Conservation (phyloP, 345 rosid genomes). For the Citrus reticulata region DNA sequence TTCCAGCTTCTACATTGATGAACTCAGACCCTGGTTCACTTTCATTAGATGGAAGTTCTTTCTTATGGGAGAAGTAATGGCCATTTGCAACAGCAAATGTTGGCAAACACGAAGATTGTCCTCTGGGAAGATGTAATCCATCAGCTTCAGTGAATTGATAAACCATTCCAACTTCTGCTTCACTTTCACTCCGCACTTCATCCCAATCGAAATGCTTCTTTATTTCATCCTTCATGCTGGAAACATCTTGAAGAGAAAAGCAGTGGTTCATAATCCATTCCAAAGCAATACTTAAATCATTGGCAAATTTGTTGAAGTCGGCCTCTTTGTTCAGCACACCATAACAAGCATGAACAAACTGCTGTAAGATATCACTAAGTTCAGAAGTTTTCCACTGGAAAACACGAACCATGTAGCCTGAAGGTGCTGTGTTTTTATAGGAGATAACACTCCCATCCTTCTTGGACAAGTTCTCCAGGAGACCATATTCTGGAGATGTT, state of each 20-base stretch:
- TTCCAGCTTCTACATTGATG: conserved; percentile 20
- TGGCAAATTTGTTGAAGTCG: conserved; percentile 49
- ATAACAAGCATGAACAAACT: conserved; percentile 62
- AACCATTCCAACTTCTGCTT: conserved; percentile 46
- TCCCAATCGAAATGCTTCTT: conserved; percentile 69
- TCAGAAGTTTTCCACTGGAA: conserved; percentile 93
- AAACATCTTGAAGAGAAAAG: conserved; percentile 89
- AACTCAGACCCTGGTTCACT: conserved; percentile 24
- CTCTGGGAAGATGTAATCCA: conserved; percentile 16
- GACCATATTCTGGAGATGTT: conserved; percentile 20
- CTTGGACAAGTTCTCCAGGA: conserved; percentile 22
- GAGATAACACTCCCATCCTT: conserved; percentile 40
- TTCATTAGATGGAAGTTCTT: conserved; percentile 18
- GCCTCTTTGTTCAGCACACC: conserved; percentile 58
- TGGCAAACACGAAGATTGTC: conserved; percentile 13
- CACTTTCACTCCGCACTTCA: conserved; percentile 59
- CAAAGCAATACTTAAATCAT: conserved; percentile 56
- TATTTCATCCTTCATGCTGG: conserved; percentile 76
- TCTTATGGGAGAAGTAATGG: conserved; percentile 15
- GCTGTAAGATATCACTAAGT: conserved; percentile 43
- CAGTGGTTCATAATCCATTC: conserved; percentile 90
- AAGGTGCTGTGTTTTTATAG: conserved; percentile 40
- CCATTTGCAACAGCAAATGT: conserved; percentile 13
- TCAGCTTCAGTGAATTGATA: conserved; percentile 39
- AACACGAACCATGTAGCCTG: conserved; percentile 67